Conservation (phyloP, 2,329 filamentous ascomycete genomes). For the Diaporthe ampelina region DNA sequence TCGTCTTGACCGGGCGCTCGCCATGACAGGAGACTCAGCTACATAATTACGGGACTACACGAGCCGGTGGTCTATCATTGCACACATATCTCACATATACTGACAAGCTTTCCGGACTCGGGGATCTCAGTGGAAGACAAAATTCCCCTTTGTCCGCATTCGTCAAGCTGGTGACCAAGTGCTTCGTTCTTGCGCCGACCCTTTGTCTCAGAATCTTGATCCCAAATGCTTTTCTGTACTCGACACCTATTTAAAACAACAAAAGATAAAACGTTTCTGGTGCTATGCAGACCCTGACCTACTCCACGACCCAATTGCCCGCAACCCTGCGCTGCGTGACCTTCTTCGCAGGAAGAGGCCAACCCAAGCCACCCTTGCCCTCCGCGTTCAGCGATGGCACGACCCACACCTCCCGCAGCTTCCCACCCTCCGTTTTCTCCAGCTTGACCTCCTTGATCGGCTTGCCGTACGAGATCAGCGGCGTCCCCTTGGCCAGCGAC, state of each 20-base stretch:
- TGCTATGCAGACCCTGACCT: constrained; percentile 33
- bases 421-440: constrained; percentile 51
- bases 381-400: constrained; percentile 82
- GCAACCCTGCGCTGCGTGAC: constrained; percentile 83
- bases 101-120: neutral
- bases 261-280: neutral
- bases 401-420: constrained; percentile 83
- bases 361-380: constrained; percentile 76
- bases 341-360: constrained; percentile 88
- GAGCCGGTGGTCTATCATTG: too few relatives aligned
- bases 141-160: neutral
- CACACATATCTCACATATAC: neutral
- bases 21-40: neutral
- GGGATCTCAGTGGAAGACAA: neutral
- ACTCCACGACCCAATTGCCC: constrained; percentile 80
- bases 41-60: neutral
- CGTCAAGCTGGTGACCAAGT: neutral
- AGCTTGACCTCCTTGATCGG: constrained; percentile 85
- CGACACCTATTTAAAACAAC: neutral
- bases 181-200: neutral
- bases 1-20: neutral
- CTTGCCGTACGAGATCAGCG: constrained; percentile 87
- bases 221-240: neutral
- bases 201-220: neutral
- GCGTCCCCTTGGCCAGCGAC: constrained; percentile 85